Evolutionary conservation across 148 eudicot genomes (phyloP).

Genomic region (Agrostemma githago): DNA sequence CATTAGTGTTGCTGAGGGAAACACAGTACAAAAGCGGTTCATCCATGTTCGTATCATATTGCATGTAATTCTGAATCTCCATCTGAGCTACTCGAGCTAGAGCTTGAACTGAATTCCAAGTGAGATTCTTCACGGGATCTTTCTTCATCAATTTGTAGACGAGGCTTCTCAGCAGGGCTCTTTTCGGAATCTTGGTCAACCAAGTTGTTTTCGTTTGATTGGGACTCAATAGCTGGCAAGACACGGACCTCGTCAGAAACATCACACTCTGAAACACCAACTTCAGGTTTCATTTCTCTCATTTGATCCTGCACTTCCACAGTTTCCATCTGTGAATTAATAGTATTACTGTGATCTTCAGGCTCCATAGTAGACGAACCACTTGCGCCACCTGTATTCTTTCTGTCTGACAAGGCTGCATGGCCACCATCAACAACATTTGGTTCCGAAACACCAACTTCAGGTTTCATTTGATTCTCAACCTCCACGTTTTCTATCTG

Average conservation of each 20-base stretch:
- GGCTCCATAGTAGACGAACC: background rate
- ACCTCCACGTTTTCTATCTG: background rate
- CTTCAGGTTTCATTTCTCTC: slow-evolving; percentile 12
- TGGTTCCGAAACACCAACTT: background rate
- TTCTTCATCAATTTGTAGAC: slow-evolving; percentile 10
- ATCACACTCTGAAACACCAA: background rate
- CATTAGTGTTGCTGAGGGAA: background rate
- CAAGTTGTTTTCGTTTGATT: background rate
- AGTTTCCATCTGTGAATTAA: background rate
- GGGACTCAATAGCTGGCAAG: slow-evolving; percentile 1
- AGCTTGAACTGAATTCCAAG: slow-evolving; percentile 14
- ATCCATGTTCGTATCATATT: background rate
- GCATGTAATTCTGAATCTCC: background rate
- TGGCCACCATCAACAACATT: background rate
- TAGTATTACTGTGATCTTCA: background rate
- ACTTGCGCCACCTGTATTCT: background rate
- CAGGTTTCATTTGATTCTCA: slow-evolving; percentile 9
- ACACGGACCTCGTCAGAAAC: slow-evolving; percentile 1
- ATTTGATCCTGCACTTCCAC: slow-evolving; percentile 9
- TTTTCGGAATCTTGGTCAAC: background rate
- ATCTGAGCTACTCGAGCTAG: background rate
- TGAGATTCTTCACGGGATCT: slow-evolving; percentile 15
- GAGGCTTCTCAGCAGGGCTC: background rate
- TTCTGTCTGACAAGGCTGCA: background rate
- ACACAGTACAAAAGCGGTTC: background rate